These are phyloP conservation scores for Candida arabinofermentans DNA, from an alignment of 805 yeast species.

Conservation along the genomic window DNA sequence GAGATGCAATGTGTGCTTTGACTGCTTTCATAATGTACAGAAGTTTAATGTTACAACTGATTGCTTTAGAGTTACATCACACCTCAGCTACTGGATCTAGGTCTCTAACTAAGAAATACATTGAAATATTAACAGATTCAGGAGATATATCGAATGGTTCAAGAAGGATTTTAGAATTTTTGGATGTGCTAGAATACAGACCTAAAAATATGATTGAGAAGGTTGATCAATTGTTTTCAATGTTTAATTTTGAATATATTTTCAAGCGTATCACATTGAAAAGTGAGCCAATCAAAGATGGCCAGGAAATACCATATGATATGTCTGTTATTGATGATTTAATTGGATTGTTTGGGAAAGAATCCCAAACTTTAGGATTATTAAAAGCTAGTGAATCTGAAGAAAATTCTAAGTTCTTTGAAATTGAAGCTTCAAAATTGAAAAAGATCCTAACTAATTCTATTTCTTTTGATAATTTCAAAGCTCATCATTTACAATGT, in stretches of 20 bases:
- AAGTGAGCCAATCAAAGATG: slow-evolving; percentile 16
- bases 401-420: slow-evolving; percentile 16
- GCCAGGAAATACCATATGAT: slow-evolving; percentile 34
- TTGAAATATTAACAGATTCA: slow-evolving; percentile 48
- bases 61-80: slow-evolving; percentile 71
- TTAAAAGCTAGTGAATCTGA: slow-evolving; percentile 12
- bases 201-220: slow-evolving; percentile 41
- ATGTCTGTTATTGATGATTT: slow-evolving; percentile 35
- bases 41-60: slow-evolving; percentile 54
- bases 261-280: slow-evolving; percentile 35
- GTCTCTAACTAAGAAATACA: slow-evolving; percentile 48
- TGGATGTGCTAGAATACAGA: slow-evolving; percentile 66
- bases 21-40: slow-evolving; percentile 60
- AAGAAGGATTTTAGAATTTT: slow-evolving; percentile 61
- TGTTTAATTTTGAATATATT: slow-evolving; percentile 39
- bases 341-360: slow-evolving; percentile 23
- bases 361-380: slow-evolving; percentile 25
- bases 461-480: slow-evolving; percentile 43
- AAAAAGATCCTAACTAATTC: slow-evolving; percentile 40
- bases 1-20: slow-evolving; percentile 47
- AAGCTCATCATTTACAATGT: slow-evolving; percentile 51
- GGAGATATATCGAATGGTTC: slow-evolving; percentile 50
- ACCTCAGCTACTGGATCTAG: slow-evolving; percentile 43
- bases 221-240: slow-evolving; percentile 32
- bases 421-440: slow-evolving; percentile 25